Evolutionary conservation across 1,284 basidiomycete genomes (phyloP).

Genomic region (Volvariella volvacea): DNA sequence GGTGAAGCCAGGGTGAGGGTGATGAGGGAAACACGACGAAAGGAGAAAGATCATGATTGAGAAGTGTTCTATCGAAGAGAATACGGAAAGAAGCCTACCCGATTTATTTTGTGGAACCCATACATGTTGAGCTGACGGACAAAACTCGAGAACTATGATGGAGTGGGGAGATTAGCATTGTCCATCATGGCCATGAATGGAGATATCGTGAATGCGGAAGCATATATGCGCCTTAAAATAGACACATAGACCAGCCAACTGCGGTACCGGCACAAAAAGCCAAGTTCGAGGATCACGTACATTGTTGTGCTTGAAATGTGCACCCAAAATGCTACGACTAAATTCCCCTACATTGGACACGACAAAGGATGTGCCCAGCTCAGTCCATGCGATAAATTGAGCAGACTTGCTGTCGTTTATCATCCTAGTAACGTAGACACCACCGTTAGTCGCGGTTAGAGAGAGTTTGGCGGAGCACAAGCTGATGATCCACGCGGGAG

Average conservation of each 20-base stretch:
- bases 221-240: slow-evolving; percentile 4
- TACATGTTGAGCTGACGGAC: slow-evolving; percentile 91
- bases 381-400: slow-evolving; percentile 71
- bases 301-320: slow-evolving; percentile 82
- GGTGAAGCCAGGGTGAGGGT: not conserved
- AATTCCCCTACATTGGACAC: slow-evolving; percentile 80
- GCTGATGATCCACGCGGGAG: slow-evolving; percentile 1
- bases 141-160: slow-evolving; percentile 74
- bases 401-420: slow-evolving; percentile 74
- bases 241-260: too few species aligned
- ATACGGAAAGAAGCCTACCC: slow-evolving; percentile 31
- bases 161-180: not conserved
- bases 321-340: slow-evolving; percentile 71
- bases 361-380: slow-evolving; percentile 73
- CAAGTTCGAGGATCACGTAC: slow-evolving; percentile 33
- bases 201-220: too few species aligned
- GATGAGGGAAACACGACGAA: slow-evolving; percentile 1
- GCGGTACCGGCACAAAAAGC: not conserved
- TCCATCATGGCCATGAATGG: too few species aligned
- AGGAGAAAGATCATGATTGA: not conserved
- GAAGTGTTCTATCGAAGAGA: not conserved
- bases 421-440: slow-evolving; percentile 44
- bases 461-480: too few species aligned
- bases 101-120: slow-evolving; percentile 80
- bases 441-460: too few species aligned